Conservation (phyloP, 2,329 filamentous ascomycete genomes). For the Chrysosporium keratinophilum region DNA sequence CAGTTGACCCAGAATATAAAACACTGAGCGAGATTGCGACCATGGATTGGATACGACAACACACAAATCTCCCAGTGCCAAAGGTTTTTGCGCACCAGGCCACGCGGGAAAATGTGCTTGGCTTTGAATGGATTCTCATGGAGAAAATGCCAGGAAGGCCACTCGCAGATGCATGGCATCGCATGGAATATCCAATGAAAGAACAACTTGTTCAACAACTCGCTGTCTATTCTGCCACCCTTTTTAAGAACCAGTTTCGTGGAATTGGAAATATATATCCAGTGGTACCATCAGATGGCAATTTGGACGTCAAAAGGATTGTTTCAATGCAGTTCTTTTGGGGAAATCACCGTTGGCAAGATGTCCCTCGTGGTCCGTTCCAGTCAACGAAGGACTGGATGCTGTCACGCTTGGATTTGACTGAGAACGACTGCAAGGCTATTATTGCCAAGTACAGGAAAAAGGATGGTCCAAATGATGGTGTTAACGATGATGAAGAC, state of each 20-base stretch:
- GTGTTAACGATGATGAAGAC: background rate
- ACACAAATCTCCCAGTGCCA: conserved; percentile 19
- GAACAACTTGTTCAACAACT: conserved; percentile 23
- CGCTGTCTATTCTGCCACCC: conserved; percentile 25
- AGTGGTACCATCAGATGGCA: background rate
- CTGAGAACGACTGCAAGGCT: conserved; percentile 13
- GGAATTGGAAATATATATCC: conserved; percentile 25
- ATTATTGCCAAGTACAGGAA: conserved; percentile 11
- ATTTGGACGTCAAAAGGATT: conserved; percentile 20
- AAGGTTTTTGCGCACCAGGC: conserved; percentile 14
- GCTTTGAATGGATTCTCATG: conserved; percentile 24
- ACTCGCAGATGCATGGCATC: conserved; percentile 19
- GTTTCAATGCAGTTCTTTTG: conserved; percentile 30
- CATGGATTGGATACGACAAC: conserved; percentile 16
- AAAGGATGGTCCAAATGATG: background rate
- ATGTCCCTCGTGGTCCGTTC: conserved; percentile 25
- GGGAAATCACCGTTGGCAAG: conserved; percentile 25
- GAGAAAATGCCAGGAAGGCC: conserved; percentile 13
- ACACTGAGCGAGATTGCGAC: conserved; percentile 21
- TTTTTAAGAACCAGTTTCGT: conserved; percentile 18
- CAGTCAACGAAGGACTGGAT: conserved; percentile 25
- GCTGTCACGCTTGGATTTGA: conserved; percentile 22
- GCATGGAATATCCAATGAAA: conserved; percentile 28
- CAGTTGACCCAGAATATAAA: conserved; percentile 18
- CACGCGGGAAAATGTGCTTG: conserved; percentile 16